Base-by-base conservation (phyloP, 495 filamentous ascomycete species). In the Pseudomonodictys pantanalensis region DNA sequence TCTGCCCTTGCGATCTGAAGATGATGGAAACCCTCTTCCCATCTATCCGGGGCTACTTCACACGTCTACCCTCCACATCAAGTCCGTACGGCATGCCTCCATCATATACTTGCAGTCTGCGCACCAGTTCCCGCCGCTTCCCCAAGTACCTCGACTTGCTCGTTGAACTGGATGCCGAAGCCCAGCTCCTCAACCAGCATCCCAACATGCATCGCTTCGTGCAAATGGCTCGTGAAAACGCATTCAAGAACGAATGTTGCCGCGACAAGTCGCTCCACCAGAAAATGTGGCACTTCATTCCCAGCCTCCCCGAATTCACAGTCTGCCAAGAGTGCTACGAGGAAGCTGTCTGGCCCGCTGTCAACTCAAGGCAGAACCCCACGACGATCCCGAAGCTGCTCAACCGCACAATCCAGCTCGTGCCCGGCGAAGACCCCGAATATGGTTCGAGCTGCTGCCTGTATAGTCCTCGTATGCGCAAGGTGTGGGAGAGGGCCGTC, bases 241-340 rank as follows among this genome's bases (percentile, higher is more conserved):
- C 76, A 4, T 71, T 68, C 15, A 68, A 81, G 17, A 75, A 70
- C 0, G 80, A 85, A 62, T 89, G 86, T 64, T 69, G 70, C 5
- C 74, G 77, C 12, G 82, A 85, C 67, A 74, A 69, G 10, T 75
- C 77, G 6, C 64, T 80, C 12, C 60, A 73, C 29, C 70, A 72
- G 46, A 70, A 72, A 45, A 73, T 72, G 0, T 88, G 85, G 85
- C 80, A 88, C 69, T 81, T 80, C 62, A 85, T 86, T 52, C 79
- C 84, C 0, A 65, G 74, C 11, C 70, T 88, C 0, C 84, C 83
- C 20, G 82, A 86, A 44, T 77, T 89, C 60, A 85, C 83, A 4
- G 79, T 86, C 45, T 89, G 86, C 72, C 80, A 85, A 60, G 83
- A 86, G 68, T 89, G 89, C 72, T 92, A 85, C 69, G 79, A 83